Evolutionary conservation across 148 eudicot genomes (phyloP).

Genomic region (Talinum fruticosum): DNA sequence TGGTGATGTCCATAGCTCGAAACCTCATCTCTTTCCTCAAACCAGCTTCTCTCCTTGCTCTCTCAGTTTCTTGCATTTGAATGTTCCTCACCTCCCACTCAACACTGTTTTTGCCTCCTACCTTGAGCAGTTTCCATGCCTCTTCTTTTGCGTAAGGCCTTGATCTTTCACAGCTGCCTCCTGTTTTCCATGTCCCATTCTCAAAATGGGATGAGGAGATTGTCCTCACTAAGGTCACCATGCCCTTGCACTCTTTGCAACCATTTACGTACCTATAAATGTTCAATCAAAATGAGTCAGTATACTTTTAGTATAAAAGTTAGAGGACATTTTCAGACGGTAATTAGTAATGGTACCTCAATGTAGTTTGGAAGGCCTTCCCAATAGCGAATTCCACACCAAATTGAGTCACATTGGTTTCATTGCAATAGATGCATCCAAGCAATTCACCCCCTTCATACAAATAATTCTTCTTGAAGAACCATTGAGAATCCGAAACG

Average conservation of each 20-base stretch:
- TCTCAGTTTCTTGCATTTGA: conserved; percentile 44
- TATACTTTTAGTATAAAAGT: too few relatives aligned
- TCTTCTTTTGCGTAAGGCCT: conserved; percentile 24
- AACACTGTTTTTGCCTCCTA: conserved; percentile 14
- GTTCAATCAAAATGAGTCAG: neutral
- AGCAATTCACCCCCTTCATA: conserved; percentile 26
- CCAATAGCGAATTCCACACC: conserved; percentile 26
- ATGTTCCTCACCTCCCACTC: conserved; percentile 37
- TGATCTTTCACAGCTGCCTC: conserved; percentile 37
- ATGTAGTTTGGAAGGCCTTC: conserved; percentile 30
- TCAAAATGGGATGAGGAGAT: conserved; percentile 52
- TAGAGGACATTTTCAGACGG: too few relatives aligned
- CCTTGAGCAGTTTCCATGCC: neutral
- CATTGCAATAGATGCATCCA: conserved; percentile 38
- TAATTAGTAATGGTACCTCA: conserved; percentile 16
- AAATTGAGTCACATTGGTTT: conserved; percentile 21
- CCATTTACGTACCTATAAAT: conserved; percentile 27
- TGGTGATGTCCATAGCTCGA: conserved; percentile 39
- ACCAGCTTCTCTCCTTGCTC: conserved; percentile 21
- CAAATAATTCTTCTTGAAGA: conserved; percentile 33
- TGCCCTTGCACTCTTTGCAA: conserved; percentile 29
- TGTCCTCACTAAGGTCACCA: conserved; percentile 40
- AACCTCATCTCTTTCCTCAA: conserved; percentile 20
- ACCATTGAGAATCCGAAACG: conserved; percentile 46
- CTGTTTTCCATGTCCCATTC: conserved; percentile 46